Evolutionary conservation across 2,329 filamentous ascomycete genomes (phyloP).

Genomic region (Thermoascus crustaceus): DNA sequence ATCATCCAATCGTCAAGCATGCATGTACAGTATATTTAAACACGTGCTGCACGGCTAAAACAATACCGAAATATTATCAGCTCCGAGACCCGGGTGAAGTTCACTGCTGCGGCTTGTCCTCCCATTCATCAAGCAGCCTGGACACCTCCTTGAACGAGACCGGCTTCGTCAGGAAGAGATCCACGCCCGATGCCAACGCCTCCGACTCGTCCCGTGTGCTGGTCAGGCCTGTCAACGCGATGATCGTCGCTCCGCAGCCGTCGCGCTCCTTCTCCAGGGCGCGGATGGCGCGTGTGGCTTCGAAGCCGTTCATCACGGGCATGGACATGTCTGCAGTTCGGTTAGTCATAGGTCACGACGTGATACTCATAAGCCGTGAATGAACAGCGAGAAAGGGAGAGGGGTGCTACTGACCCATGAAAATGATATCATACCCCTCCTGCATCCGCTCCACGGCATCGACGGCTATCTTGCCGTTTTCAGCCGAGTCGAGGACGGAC

Average conservation of each 20-base stretch:
- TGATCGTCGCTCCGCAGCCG: conserved; percentile 29
- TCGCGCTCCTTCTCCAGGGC: conserved; percentile 30
- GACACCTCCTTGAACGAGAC: conserved; percentile 39
- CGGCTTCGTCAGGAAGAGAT: conserved; percentile 42
- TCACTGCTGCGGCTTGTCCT: conserved; percentile 21
- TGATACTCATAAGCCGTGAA: no score
- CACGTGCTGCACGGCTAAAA: no score
- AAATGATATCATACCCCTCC: conserved; percentile 36
- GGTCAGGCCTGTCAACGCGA: conserved; percentile 39
- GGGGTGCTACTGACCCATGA: conserved; percentile 29
- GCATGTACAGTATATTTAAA: no score
- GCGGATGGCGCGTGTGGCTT: conserved; percentile 41
- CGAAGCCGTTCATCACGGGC: conserved; percentile 43
- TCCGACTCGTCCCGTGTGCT: conserved; percentile 37
- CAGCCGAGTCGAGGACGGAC: conserved; percentile 28
- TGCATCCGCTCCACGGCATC: conserved; percentile 27
- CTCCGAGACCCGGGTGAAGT: no score
- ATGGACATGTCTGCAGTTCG: conserved; percentile 34
- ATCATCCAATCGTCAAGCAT: no score
- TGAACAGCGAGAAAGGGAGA: conserved; percentile 2
- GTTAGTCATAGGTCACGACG: background rate
- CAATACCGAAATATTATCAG: no score
- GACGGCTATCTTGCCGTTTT: conserved; percentile 37
- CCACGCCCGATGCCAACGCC: conserved; percentile 36
- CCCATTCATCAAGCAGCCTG: conserved; percentile 29